Conservation (phyloP, 1,284 basidiomycete genomes). For the Malassezia restricta region DNA sequence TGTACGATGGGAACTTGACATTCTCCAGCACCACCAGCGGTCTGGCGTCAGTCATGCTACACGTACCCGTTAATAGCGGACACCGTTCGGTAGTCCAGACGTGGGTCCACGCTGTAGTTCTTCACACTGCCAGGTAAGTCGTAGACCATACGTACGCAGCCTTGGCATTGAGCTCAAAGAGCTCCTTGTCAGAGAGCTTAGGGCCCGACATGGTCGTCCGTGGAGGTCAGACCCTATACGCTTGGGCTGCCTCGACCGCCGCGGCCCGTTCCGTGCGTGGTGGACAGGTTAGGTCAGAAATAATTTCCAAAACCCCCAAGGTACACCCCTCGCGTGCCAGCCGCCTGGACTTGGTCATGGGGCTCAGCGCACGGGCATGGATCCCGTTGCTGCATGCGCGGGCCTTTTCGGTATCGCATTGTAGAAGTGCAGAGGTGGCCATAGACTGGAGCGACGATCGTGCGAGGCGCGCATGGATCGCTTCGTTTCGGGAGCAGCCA, state of each 20-base stretch:
- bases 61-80: slow-evolving; percentile 87
- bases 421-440: too few relatives aligned
- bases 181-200: slow-evolving; percentile 55
- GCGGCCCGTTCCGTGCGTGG: slow-evolving; percentile 16
- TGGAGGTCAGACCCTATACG: neutral
- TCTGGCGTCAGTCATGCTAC: slow-evolving; percentile 13
- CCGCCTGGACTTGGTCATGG: too few relatives aligned
- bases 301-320: slow-evolving; percentile 1
- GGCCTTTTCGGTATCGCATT: too few relatives aligned
- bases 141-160: slow-evolving; percentile 52
- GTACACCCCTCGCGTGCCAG: too few relatives aligned
- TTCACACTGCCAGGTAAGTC: slow-evolving; percentile 36
- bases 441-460: slow-evolving; percentile 1
- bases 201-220: slow-evolving; percentile 38
- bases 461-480: slow-evolving; percentile 6
- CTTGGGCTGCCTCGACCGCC: neutral
- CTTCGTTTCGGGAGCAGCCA: slow-evolving; percentile 1
- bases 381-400: too few relatives aligned
- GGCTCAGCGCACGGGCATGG: too few relatives aligned
- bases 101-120: slow-evolving; percentile 58
- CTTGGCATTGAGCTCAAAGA: slow-evolving; percentile 71
- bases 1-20: slow-evolving; percentile 99
- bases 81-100: slow-evolving; percentile 88
- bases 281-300: slow-evolving; percentile 12
- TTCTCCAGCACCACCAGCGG: slow-evolving; percentile 87